Evolutionary conservation across 2,329 filamentous ascomycete genomes (phyloP).

Genomic region (Stemphylium beticola): DNA sequence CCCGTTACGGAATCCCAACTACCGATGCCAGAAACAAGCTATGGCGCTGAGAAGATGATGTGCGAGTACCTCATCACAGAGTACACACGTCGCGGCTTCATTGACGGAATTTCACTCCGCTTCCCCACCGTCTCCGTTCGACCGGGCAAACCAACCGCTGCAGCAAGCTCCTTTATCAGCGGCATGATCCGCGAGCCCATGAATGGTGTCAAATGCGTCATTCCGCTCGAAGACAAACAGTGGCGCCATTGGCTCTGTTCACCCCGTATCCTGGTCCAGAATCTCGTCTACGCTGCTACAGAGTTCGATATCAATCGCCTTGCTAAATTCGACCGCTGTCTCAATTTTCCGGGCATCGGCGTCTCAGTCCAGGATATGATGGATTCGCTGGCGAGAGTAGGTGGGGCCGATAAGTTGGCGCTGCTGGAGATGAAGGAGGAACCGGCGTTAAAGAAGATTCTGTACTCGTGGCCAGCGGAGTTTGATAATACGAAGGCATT

Average conservation of each 20-base stretch:
- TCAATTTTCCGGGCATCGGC: constrained; percentile 45
- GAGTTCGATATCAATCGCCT: constrained; percentile 53
- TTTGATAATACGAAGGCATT: constrained; percentile 62
- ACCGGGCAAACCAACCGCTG: constrained; percentile 62
- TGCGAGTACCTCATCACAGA: constrained; percentile 66
- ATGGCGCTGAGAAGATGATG: constrained; percentile 66
- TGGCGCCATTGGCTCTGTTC: constrained; percentile 63
- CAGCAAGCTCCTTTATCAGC: constrained; percentile 64
- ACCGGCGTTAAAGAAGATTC: constrained; percentile 54
- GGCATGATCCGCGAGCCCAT: constrained; percentile 68
- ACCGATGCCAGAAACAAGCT: constrained; percentile 64
- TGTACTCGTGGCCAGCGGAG: constrained; percentile 59
- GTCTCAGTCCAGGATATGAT: constrained; percentile 61
- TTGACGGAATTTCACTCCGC: constrained; percentile 62
- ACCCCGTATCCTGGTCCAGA: constrained; percentile 58
- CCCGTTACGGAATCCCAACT: constrained; percentile 45
- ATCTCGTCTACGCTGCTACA: constrained; percentile 55
- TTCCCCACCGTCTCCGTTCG: constrained; percentile 66
- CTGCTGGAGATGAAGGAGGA: constrained; percentile 57
- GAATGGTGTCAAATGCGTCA: constrained; percentile 55
- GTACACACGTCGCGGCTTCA: constrained; percentile 62
- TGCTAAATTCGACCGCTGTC: constrained; percentile 52
- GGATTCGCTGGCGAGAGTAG: constrained; percentile 58
- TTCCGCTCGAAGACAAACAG: constrained; percentile 54
- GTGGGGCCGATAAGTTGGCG: constrained; percentile 56